Evolutionary conservation across 1,284 basidiomycete genomes (phyloP), one percentile per base, ranked within the genome.

Genomic region (Pterulicium gracile): DNA sequence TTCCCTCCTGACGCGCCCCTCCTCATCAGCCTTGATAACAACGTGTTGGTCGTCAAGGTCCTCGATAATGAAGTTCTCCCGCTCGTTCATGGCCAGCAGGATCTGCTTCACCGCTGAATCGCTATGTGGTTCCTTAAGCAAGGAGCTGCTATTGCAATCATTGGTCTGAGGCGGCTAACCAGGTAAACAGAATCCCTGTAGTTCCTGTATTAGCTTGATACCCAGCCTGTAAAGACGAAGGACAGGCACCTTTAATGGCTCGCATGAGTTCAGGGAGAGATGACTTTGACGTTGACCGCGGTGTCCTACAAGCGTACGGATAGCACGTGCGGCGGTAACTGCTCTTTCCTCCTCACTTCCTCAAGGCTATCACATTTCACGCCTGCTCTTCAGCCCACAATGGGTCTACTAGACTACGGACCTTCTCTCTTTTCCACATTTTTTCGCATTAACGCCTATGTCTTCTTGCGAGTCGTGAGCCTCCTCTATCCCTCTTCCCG

Each of bases 71-170:
- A 93, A 93, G 45, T 69, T 74, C 13, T 74, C 65, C 55, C 74
- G 79, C 61, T 90, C 85, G 61, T 94, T 88, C 72, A 93, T 77
- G 13, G 78, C 69, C 32, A 92, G 70, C 21, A 92, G 71, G 47
- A 93, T 91, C 60, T 93, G 89, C 64, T 93, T 93, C 46, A 92
- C 89, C 2, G 89, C 90, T 3, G 88, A 79, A 60, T 93, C 89
- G 57, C 90, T 91, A 56, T n/a, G 17, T 12, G 43, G 44, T 32
- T 48, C 32, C 18, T 47, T 47, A 32, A 35, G 24, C 22, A 24
- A 19, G 44, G 43, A 47, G 41, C 20, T 17, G 19, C 17, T 14
- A 17, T 21, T n/a, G 15, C 2, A 14, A 20, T 24, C 13, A 20
- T 40, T 4, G 23, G 20, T 27, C n/a, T n/a, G n/a, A n/a, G 18